Evolutionary conservation across 2,329 filamentous ascomycete species (phyloP).

Genomic region (Fusarium newnesense): DNA sequence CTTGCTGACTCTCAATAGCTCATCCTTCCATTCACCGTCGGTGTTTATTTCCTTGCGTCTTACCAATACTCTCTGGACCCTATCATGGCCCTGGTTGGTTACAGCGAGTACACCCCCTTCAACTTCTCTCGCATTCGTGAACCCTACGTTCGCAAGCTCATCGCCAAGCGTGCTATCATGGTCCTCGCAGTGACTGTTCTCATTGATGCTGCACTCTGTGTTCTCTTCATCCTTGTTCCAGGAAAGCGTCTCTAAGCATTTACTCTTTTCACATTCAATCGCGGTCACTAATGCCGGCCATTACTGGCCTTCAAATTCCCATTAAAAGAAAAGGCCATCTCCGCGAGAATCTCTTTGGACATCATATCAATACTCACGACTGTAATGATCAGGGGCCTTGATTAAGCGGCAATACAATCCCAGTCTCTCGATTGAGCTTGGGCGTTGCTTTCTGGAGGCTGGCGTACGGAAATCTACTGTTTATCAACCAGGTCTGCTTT

Average conservation of each 20-base stretch:
- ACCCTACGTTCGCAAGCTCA: conserved; percentile 86
- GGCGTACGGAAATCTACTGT: conserved; percentile 41
- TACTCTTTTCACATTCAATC: not conserved
- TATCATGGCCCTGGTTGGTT: conserved; percentile 85
- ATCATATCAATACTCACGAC: conserved; percentile 42
- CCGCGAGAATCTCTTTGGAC: conserved; percentile 29
- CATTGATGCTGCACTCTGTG: conserved; percentile 82
- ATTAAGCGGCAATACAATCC: conserved; percentile 32
- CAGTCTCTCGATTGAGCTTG: conserved; percentile 21
- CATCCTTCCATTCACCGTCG: conserved; percentile 91
- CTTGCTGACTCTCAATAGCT: conserved; percentile 50
- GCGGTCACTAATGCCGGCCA: conserved; percentile 41
- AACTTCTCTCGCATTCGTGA: conserved; percentile 89
- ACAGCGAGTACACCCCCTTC: conserved; percentile 97
- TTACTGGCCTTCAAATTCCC: conserved; percentile 33
- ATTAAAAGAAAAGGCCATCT: conserved; percentile 21
- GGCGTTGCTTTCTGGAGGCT: conserved; percentile 33
- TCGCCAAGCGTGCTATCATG: conserved; percentile 85
- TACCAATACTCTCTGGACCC: conserved; percentile 98
- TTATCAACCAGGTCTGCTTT: conserved; percentile 41
- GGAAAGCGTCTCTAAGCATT: conserved; percentile 76
- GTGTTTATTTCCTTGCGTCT: conserved; percentile 86
- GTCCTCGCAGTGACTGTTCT: conserved; percentile 80
- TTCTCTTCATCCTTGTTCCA: conserved; percentile 94
- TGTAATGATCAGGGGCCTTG: conserved; percentile 44